Evolutionary conservation across 768 basidiomycete species (phyloP).

Genomic region (Scleroderma citrinum): DNA sequence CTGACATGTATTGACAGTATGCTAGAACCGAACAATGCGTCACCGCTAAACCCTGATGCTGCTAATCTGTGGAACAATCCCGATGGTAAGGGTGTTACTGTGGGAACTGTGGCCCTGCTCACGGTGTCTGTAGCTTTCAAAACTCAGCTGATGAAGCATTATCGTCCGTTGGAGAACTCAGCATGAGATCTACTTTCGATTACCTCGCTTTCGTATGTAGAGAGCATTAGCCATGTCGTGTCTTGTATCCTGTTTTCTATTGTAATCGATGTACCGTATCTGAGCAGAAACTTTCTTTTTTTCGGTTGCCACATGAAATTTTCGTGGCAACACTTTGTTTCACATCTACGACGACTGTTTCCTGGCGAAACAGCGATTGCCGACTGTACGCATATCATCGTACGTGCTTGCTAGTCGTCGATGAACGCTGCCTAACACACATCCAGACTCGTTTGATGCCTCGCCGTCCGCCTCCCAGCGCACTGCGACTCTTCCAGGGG

Average conservation of each 20-base stretch:
- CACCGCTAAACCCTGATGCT: slow-evolving; percentile 84
- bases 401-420: not conserved
- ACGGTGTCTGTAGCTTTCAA: slow-evolving; percentile 52
- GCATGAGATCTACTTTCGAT: slow-evolving; percentile 19
- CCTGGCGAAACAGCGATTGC: not conserved
- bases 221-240: not conserved
- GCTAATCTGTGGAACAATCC: slow-evolving; percentile 72
- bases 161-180: slow-evolving; percentile 46
- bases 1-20: not conserved
- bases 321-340: not conserved
- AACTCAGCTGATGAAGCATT: slow-evolving; percentile 63
- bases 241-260: not conserved
- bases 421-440: not conserved
- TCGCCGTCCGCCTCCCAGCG: slow-evolving; percentile 62
- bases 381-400: not conserved
- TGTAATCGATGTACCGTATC: not conserved
- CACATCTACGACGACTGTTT: slow-evolving; percentile 1
- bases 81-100: slow-evolving; percentile 43
- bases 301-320: too few relatives aligned
- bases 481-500: slow-evolving; percentile 56
- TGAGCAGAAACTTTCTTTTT: too few relatives aligned
- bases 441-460: slow-evolving; percentile 39
- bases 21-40: slow-evolving; percentile 88
- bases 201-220: not conserved
- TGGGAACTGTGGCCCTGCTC: not conserved